A percentile compares a stretch with the other conserved stretches of the same genome.
Evolutionary conservation across 2,329 filamentous ascomycete species (phyloP).

Genomic region (Niveomyces coronatus): DNA sequence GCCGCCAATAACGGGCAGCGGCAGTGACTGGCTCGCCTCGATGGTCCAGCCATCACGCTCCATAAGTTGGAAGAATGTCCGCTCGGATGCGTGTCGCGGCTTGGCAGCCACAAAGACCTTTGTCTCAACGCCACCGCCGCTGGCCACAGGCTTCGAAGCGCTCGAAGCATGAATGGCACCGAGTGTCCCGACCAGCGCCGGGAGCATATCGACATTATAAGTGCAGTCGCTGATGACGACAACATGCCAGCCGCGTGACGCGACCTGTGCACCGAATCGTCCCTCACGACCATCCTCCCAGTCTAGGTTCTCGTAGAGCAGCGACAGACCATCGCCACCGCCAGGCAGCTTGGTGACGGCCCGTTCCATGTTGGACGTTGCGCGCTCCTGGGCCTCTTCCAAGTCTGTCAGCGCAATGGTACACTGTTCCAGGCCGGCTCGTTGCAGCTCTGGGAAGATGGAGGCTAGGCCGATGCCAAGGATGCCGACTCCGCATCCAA

Average conservation of each 20-base stretch:
- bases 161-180: slow-evolving; percentile 36
- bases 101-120: slow-evolving; percentile 45
- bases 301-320: slow-evolving; percentile 42
- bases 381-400: slow-evolving; percentile 40
- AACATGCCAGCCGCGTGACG: slow-evolving; percentile 38
- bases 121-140: slow-evolving; percentile 17
- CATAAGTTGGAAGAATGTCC: slow-evolving; percentile 38
- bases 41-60: slow-evolving; percentile 33
- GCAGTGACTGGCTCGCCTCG: slow-evolving; percentile 29
- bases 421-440: slow-evolving; percentile 13
- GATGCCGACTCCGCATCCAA: slow-evolving; percentile 48
- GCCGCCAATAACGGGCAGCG: slow-evolving; percentile 35
- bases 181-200: slow-evolving; percentile 42
- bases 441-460: slow-evolving; percentile 19
- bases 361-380: slow-evolving; percentile 35
- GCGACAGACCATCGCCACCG: slow-evolving; percentile 20
- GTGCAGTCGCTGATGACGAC: slow-evolving; percentile 50
- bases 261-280: slow-evolving; percentile 30
- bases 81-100: slow-evolving; percentile 43
- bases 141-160: slow-evolving; percentile 9
- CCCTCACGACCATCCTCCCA: slow-evolving; percentile 43
- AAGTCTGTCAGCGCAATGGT: slow-evolving; percentile 46
- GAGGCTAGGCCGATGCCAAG: slow-evolving; percentile 39
- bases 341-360: slow-evolving; percentile 9
- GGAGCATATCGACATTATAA: slow-evolving; percentile 48